Conservation (phyloP, 352 stramenopile species). For the Phytophthora megakarya region DNA sequence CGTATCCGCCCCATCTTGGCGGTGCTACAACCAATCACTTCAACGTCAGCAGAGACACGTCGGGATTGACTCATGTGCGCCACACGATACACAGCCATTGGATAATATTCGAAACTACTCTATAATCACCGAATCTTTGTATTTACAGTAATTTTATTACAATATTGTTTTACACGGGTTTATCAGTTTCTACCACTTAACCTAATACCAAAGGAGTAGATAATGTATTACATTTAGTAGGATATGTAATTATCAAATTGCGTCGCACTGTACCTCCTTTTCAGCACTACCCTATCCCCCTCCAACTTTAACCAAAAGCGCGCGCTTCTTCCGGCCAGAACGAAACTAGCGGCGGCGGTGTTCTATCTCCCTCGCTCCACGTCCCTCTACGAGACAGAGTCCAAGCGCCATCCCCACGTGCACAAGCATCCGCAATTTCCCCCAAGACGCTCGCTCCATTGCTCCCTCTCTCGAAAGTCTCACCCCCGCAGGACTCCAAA, state of each 20-base stretch:
- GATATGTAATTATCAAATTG: too few species aligned
- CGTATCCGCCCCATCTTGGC: constrained; percentile 3
- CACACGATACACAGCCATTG: constrained; percentile 8
- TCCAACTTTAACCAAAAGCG: constrained; percentile 14
- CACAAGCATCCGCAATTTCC: not conserved
- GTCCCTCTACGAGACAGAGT: not conserved
- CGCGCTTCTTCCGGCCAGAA: constrained; percentile 25
- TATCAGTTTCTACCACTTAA: not conserved
- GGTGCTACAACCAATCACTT: constrained; percentile 24
- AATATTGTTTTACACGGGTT: not conserved
- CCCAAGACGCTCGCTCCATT: not conserved
- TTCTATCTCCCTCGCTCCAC: not conserved
- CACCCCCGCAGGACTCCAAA: constrained; percentile 2
- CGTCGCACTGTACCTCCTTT: not conserved
- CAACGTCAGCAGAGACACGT: constrained; percentile 21
- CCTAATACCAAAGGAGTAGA: not conserved
- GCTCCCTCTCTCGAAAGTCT: not conserved
- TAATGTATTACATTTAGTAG: not conserved
- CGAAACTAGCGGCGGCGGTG: constrained; percentile 24
- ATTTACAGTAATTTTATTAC: not conserved
- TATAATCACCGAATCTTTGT: not conserved
- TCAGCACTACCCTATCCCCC: constrained; percentile 10
- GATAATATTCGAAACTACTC: not conserved
- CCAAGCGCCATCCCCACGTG: not conserved
- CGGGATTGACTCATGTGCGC: constrained; percentile 16